Base-by-base conservation (phyloP, 2,329 filamentous ascomycete species). In the Fusarium metavorans region DNA sequence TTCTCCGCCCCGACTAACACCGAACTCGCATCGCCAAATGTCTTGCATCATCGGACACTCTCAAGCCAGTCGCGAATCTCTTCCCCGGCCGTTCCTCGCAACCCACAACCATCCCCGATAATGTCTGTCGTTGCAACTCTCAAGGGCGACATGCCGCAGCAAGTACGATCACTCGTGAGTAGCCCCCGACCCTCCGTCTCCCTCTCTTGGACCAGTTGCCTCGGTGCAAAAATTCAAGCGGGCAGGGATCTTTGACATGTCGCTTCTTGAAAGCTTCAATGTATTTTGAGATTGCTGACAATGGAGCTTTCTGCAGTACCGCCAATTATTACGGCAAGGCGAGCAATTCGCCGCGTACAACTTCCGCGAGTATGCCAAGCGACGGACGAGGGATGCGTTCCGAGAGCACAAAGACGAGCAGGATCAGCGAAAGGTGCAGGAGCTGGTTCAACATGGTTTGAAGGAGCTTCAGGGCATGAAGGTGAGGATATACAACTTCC, bases 281-380 rank as follows among this genome's bases (percentile, higher is more conserved):
- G n/a, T 41, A 48, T 39, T 66, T 20, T 4, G 25, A n/a, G 45
- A 66, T 37, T 18, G 66, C 78, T 79, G 52, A 79, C 43, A 14
- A 34, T n/a, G 34, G n/a, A 14, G 11, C 32, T 52, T 48, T 32
- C 9, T 60, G 18, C 74, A 98, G 95, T 98, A 98, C 85, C 95
- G 97, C 76, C 96, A 96, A 80, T 88, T 99, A 79, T 88, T 98
- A 80, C 93, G 95, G 78, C 93, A 97, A 83, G 92, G 95, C 72
- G 88, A 89, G 72, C 94, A 98, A 81, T 98, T 99, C 84, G 91
- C 95, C 72, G 91, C 93, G 77, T 99, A 98, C 88, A 99, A 98
- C 86, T 99, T 98, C 89, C 92, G 97, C 85, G 96, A 98, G 83
- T 99, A 99, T 84, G 95, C 97, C 64, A 93, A 92, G 84, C 92